These are phyloP conservation scores for Daldinia sp. DNA, from an alignment of 2,329 filamentous ascomycete species.

Conservation along the genomic window DNA sequence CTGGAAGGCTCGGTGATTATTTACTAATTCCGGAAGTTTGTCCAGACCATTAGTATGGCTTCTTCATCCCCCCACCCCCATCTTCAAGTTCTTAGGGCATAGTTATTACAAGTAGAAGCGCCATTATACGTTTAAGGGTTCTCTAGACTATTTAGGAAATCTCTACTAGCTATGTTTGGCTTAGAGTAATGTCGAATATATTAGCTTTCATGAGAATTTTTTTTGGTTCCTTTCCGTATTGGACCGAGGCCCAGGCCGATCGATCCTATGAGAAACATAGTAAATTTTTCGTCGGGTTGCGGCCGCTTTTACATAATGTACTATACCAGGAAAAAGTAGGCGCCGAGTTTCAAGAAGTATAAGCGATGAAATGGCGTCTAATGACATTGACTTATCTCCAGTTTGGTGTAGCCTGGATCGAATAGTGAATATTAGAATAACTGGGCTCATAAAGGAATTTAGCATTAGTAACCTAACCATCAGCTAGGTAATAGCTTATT, in stretches of 20 bases:
- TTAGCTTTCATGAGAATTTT: neutral
- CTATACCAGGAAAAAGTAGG: no score
- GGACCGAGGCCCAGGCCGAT: neutral
- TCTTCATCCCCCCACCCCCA: neutral
- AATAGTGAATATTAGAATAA: no score
- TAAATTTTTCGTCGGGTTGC: neutral
- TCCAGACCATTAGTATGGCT: neutral
- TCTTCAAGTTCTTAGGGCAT: neutral
- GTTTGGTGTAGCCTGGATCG: no score
- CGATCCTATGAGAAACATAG: neutral
- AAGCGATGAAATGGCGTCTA: neutral
- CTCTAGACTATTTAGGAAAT: neutral
- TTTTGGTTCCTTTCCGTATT: neutral
- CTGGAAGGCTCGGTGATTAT: conserved; percentile 20
- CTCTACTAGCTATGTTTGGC: neutral
- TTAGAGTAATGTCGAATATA: neutral
- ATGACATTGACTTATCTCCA: no score
- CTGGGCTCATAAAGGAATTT: no score
- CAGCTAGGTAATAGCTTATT: no score
- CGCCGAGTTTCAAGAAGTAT: neutral
- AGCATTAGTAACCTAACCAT: no score
- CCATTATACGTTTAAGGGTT: neutral
- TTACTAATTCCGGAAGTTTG: conserved; percentile 22
- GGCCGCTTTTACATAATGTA: neutral
- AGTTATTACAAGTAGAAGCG: neutral